Conservation (phyloP, 495 filamentous ascomycete genomes). For the Neurospora sp. region DNA sequence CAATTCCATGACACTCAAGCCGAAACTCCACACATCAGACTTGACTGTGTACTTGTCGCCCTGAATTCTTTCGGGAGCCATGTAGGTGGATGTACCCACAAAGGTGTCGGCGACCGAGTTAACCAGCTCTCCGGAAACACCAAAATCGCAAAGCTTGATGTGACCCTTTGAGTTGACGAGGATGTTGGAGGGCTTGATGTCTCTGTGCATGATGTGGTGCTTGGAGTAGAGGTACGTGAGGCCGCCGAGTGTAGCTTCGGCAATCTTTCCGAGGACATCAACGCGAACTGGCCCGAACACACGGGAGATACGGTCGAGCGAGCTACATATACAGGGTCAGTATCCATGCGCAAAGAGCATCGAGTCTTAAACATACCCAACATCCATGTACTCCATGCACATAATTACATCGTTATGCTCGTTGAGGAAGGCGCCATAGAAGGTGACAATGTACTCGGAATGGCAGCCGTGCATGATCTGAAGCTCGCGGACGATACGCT, state of each 20-base stretch:
- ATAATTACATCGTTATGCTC: slow-evolving; percentile 93
- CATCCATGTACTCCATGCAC: slow-evolving; percentile 99
- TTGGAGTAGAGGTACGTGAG: slow-evolving; percentile 88
- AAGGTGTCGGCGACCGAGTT: slow-evolving; percentile 98
- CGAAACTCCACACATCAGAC: slow-evolving; percentile 97
- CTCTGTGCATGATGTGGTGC: slow-evolving; percentile 95
- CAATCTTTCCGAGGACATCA: slow-evolving; percentile 98
- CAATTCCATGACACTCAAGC: slow-evolving; percentile 90
- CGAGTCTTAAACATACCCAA: slow-evolving; percentile 56
- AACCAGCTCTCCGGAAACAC: slow-evolving; percentile 89
- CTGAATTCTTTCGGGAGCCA: slow-evolving; percentile 96
- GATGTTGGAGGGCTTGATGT: slow-evolving; percentile 97
- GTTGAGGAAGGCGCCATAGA: slow-evolving; percentile 95
- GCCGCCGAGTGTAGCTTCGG: slow-evolving; percentile 89
- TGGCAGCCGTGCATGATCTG: slow-evolving; percentile 98
- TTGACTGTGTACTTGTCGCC: slow-evolving; percentile 95
- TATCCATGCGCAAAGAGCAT: neutral
- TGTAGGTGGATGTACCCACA: slow-evolving; percentile 96
- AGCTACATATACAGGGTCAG: slow-evolving; percentile 47
- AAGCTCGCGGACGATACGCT: slow-evolving; percentile 89
- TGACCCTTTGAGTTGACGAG: slow-evolving; percentile 85
- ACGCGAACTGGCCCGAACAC: slow-evolving; percentile 91
- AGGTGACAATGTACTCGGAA: slow-evolving; percentile 89
- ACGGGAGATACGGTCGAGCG: slow-evolving; percentile 88
- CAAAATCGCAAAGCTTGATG: slow-evolving; percentile 98